Evolutionary conservation across 176 grass and related monocot genomes (phyloP).

Genomic region (Areca catechu): DNA sequence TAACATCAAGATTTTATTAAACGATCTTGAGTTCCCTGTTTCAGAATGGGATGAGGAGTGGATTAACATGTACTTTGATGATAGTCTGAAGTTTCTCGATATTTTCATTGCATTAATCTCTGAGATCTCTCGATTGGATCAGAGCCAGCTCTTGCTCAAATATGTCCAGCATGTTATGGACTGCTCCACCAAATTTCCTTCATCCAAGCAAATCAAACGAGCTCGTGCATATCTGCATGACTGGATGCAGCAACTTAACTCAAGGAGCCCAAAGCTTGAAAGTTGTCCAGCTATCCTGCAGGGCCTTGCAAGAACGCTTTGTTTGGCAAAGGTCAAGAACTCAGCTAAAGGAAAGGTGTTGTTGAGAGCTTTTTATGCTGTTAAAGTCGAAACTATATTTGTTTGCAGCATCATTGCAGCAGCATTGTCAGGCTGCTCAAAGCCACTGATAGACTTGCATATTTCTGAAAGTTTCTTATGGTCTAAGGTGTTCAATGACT

Average conservation of each 20-base stretch:
- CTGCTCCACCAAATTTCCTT: constrained; percentile 2
- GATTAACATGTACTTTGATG: constrained; percentile 80
- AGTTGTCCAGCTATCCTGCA: constrained; percentile 38
- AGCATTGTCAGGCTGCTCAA: constrained; percentile 34
- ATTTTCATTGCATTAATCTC: constrained; percentile 64
- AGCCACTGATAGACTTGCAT: constrained; percentile 43
- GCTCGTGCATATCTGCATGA: constrained; percentile 41
- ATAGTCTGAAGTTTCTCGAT: constrained; percentile 71
- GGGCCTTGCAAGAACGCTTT: constrained; percentile 51
- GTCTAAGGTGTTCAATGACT: constrained; percentile 48
- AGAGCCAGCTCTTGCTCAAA: constrained; percentile 65
- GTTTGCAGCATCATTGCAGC: constrained; percentile 44
- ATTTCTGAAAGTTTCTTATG: constrained; percentile 65
- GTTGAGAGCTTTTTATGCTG: constrained; percentile 60
- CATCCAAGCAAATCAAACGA: constrained; percentile 41
- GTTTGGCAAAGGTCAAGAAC: constrained; percentile 52
- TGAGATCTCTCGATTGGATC: constrained; percentile 61
- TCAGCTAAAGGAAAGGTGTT: constrained; percentile 72
- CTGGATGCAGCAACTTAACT: constrained; percentile 33
- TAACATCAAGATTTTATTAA: constrained; percentile 45
- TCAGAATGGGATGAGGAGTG: constrained; percentile 91
- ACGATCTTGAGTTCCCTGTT: constrained; percentile 60
- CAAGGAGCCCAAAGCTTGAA: constrained; percentile 39
- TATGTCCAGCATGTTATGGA: constrained; percentile 52
- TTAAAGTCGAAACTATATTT: constrained; percentile 51